Conservation (phyloP, 192 early-diverging fungal genomes). For the Dimargaris xerosporica region DNA sequence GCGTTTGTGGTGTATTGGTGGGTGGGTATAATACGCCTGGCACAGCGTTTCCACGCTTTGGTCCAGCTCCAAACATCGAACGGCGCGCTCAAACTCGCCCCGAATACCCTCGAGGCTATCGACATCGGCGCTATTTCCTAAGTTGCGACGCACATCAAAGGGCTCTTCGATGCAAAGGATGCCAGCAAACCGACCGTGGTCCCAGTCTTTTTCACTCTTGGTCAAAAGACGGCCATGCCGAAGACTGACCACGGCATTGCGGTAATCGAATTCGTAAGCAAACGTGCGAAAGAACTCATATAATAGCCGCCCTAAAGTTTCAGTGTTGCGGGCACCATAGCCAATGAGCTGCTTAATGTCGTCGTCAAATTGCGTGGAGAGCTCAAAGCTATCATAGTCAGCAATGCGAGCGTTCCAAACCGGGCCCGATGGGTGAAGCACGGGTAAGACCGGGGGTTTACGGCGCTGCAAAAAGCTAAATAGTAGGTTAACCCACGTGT, state of each 20-base stretch:
- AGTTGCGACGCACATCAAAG: slow-evolving; percentile 71
- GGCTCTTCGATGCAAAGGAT: slow-evolving; percentile 90
- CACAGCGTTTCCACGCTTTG: no score
- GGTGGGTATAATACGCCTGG: no score
- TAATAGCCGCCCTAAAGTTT: slow-evolving; percentile 61
- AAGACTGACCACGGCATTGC: slow-evolving; percentile 61
- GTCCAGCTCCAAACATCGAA: slow-evolving; percentile 39
- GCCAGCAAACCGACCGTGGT: slow-evolving; percentile 40
- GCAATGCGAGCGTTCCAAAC: not conserved
- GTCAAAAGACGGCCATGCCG: slow-evolving; percentile 61
- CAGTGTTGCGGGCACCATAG: slow-evolving; percentile 52
- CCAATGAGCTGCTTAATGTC: slow-evolving; percentile 47
- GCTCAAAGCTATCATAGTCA: not conserved
- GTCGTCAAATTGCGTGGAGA: slow-evolving; percentile 40
- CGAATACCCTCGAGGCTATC: slow-evolving; percentile 60
- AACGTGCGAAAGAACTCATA: slow-evolving; percentile 73
- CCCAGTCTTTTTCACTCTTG: slow-evolving; percentile 80
- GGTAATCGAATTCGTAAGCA: slow-evolving; percentile 76
- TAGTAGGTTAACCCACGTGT: slow-evolving; percentile 88
- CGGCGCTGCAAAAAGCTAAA: slow-evolving; percentile 89
- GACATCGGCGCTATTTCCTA: slow-evolving; percentile 80
- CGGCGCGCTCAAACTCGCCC: slow-evolving; percentile 65
- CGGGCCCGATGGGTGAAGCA: slow-evolving; percentile 40
- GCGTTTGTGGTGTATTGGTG: no score
- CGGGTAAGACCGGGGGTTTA: slow-evolving; percentile 75